Conservation (phyloP, 257 asterid genomes). For the Capsicum chinense region DNA sequence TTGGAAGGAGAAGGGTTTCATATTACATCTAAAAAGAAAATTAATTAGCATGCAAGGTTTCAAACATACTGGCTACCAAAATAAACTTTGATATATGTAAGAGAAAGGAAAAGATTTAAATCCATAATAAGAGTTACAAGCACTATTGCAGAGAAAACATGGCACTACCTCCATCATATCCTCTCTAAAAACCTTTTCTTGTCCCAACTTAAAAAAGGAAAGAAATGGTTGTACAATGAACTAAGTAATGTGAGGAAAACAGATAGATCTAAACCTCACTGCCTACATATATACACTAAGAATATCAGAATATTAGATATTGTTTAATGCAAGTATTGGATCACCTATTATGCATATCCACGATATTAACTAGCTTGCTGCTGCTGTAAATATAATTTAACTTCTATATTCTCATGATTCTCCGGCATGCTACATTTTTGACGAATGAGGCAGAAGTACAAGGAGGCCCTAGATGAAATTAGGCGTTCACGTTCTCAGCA, state of each 20-base stretch:
- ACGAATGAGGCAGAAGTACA: background rate
- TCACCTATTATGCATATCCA: background rate
- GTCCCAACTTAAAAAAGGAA: slow-evolving; percentile 19
- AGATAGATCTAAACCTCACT: background rate
- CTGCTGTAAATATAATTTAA: background rate
- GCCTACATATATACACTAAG: background rate
- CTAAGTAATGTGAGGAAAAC: slow-evolving; percentile 14
- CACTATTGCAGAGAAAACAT: background rate
- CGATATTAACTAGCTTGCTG: background rate
- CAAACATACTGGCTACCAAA: background rate
- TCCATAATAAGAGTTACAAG: background rate
- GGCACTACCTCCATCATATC: background rate
- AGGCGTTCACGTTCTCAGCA: background rate
- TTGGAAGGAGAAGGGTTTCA: background rate
- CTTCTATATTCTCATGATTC: background rate
- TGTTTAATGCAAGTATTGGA: background rate
- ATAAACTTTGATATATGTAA: background rate
- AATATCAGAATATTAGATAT: background rate
- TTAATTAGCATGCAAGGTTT: background rate
- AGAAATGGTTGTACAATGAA: background rate
- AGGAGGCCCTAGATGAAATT: background rate
- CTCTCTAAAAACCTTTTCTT: slow-evolving; percentile 10
- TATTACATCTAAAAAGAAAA: background rate
- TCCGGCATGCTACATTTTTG: background rate
- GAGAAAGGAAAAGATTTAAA: background rate